Evolutionary conservation across 495 filamentous ascomycete genomes (phyloP).

Genomic region (Neurospora sp.): DNA sequence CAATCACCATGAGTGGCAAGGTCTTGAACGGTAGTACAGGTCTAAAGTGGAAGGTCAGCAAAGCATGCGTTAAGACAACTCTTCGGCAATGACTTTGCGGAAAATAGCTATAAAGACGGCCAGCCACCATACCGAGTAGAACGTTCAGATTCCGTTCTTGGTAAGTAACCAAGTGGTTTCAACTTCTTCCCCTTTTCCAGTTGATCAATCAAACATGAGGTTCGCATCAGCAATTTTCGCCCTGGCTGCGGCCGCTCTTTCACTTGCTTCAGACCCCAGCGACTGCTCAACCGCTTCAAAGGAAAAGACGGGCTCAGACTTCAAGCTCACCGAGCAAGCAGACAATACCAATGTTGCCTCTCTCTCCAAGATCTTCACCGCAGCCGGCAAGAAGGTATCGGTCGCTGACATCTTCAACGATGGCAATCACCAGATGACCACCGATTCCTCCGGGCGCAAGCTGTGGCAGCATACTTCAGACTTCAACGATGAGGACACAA

Average conservation of each 20-base stretch:
- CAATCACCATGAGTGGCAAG: background rate
- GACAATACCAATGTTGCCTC: constrained; percentile 14
- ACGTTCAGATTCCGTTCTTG: background rate
- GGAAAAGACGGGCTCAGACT: constrained; percentile 1
- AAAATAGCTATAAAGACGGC: background rate
- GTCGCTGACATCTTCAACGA: constrained; percentile 26
- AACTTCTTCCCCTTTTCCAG: background rate
- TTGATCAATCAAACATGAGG: background rate
- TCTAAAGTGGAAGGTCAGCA: background rate
- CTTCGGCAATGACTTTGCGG: background rate
- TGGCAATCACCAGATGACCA: constrained; percentile 26
- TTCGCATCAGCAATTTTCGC: background rate
- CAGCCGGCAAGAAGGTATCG: constrained; percentile 13
- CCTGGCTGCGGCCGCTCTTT: background rate
- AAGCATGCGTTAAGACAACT: background rate
- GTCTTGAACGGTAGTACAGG: background rate
- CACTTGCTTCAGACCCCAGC: constrained; percentile 2
- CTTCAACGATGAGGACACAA: constrained; percentile 24
- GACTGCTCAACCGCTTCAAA: constrained; percentile 5
- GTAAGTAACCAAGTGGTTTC: background rate
- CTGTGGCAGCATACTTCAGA: constrained; percentile 19
- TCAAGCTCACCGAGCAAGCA: constrained; percentile 7
- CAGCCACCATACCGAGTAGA: background rate
- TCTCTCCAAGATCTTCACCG: constrained; percentile 10
- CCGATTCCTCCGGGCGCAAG: constrained; percentile 9